Percentiles rank a stretch among this genome's conserved stretches.
Evolutionary conservation across 805 yeast genomes (phyloP).

Genomic region (Limtongia smithiae): DNA sequence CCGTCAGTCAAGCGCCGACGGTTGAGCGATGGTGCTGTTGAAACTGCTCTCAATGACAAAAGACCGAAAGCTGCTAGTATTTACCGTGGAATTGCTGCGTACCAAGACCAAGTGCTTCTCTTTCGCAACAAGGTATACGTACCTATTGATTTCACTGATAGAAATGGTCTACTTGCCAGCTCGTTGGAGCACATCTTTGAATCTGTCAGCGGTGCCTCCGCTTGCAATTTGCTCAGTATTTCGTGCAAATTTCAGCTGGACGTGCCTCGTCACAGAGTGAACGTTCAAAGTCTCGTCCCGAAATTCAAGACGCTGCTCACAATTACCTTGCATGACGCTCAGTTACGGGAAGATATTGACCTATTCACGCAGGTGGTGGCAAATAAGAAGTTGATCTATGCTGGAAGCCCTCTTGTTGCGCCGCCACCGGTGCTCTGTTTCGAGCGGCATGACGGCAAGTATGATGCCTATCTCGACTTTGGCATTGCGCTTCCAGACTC

Average conservation of each 20-base stretch:
- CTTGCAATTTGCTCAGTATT: neutral
- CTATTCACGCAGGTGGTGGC: constrained; percentile 4
- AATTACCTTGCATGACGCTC: neutral
- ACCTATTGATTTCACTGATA: no score
- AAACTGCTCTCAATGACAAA: neutral
- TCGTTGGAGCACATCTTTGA: no score
- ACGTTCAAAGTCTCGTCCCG: neutral
- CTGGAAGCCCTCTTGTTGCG: constrained; percentile 11
- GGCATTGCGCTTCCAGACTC: constrained; percentile 16
- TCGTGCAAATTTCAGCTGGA: constrained; percentile 10
- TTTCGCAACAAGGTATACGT: neutral
- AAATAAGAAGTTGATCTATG: constrained; percentile 3
- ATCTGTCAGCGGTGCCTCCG: neutral
- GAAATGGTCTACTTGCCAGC: no score
- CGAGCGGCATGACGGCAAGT: neutral
- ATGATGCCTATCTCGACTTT: constrained; percentile 14
- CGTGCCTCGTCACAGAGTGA: neutral
- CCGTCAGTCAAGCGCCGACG: constrained; percentile 8
- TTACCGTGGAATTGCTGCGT: constrained; percentile 11
- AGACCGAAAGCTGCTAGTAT: neutral
- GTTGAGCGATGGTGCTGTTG: neutral
- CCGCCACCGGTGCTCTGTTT: constrained; percentile 16
- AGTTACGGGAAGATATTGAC: constrained; percentile 5
- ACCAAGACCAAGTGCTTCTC: constrained; percentile 9
- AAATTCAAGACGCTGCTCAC: constrained; percentile 3